phyloP scores from a whole-genome alignment of 1,139 yeast genomes.

The Protomyces inundatus region DNA sequence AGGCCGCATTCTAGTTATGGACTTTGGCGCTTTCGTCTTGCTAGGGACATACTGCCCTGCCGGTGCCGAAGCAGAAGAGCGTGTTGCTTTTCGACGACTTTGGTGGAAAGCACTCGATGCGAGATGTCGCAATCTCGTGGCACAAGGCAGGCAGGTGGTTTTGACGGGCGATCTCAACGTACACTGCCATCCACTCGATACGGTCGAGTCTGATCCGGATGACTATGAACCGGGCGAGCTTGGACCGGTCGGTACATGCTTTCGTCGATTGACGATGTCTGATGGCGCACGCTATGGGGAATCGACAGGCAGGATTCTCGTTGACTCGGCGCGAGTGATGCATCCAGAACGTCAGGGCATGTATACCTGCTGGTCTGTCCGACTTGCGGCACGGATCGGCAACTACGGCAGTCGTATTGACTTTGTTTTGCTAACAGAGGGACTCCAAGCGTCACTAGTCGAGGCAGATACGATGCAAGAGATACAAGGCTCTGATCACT shows the following conservation, averaged over 20 bases:
- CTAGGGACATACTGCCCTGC: conserved; percentile 91
- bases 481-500: conserved; percentile 85
- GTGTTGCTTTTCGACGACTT: conserved; percentile 54
- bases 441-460: conserved; percentile 40
- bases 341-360: conserved; percentile 58
- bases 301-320: conserved; percentile 39
- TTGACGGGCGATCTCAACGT: conserved; percentile 87
- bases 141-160: conserved; percentile 54
- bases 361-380: conserved; percentile 83
- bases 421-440: conserved; percentile 52
- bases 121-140: conserved; percentile 53
- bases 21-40: conserved; percentile 56
- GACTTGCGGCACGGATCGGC: conserved; percentile 55
- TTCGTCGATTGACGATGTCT: background rate
- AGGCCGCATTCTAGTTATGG: conserved; percentile 75
- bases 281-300: background rate
- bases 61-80: conserved; percentile 51
- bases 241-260: conserved; percentile 19
- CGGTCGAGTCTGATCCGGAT: conserved; percentile 51
- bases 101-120: conserved; percentile 57
- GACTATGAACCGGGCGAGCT: conserved; percentile 12
- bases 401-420: conserved; percentile 74
- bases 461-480: conserved; percentile 63
- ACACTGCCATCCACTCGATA: conserved; percentile 70
- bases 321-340: conserved; percentile 59